phyloP scores from a whole-genome alignment of 768 basidiomycete genomes.

The Termitomyces eurrhizus region DNA sequence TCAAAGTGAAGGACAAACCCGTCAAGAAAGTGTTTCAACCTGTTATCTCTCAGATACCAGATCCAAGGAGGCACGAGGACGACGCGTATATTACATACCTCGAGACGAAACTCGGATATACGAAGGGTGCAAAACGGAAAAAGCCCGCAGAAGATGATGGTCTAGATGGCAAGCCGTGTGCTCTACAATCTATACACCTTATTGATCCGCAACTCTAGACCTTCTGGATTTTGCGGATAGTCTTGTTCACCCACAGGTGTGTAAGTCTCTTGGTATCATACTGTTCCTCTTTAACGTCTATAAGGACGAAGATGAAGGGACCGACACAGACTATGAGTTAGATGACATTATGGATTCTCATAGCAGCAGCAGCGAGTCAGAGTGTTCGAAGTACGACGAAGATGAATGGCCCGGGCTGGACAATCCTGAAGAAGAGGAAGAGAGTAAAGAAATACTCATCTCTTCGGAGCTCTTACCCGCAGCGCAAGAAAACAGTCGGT shows the following conservation, averaged over 20 bases:
- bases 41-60: constrained; percentile 5
- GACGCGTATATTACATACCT: constrained; percentile 84
- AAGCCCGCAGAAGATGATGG: constrained; percentile 67
- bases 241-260: constrained; percentile 18
- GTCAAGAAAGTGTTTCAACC: constrained; percentile 29
- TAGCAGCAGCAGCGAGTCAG: neutral
- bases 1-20: constrained; percentile 21
- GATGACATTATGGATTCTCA: neutral
- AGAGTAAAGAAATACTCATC: constrained; percentile 23
- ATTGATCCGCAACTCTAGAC: constrained; percentile 31
- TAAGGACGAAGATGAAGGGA: neutral
- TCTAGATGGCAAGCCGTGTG: constrained; percentile 60
- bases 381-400: constrained; percentile 15
- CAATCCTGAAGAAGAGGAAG: neutral
- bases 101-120: constrained; percentile 70
- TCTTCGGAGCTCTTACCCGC: neutral
- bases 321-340: neutral
- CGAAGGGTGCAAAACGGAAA: constrained; percentile 38
- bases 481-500: constrained; percentile 5
- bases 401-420: constrained; percentile 1
- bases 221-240: constrained; percentile 50
- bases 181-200: neutral
- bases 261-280: neutral
- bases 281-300: constrained; percentile 6
- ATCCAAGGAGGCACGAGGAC: constrained; percentile 57